Evolutionary conservation across 495 filamentous ascomycete genomes (phyloP), one percentile per base, ranked within the genome.

Genomic region (Penicillium longicatenatum): DNA sequence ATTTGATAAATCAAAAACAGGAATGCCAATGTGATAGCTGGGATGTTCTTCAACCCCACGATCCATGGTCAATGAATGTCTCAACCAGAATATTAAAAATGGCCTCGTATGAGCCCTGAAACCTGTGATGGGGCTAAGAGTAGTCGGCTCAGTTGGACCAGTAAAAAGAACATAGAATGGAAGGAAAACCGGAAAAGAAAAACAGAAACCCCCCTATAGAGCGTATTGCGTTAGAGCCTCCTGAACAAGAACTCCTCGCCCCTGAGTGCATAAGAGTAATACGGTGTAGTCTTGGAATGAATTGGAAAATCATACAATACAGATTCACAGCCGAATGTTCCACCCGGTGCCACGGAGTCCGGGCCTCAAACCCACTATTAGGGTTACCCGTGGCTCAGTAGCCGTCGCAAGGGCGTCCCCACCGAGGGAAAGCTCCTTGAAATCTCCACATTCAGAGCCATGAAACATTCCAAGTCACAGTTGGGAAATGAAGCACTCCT

Each of bases 391-490:
- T 58, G 44, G 54, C 54, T 46, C 51, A 31, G 51, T 19, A 46
- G 16, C 52, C 46, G 50, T 47, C 39, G 16, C 47, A 19, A 11
- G 43, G 29, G 31, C 31, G 12, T 12, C 31, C 31, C 49, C 22
- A 42, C 47, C 56, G 41, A 52, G 52, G 44, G 6, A 35, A 46
- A 58, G 51, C 60, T 62, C 60, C 60, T 62, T 48, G 55, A 62
- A 62, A 52, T 62, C 60, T 62, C 60, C 60, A 62, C 60, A 62
- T 58, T n/a, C 39, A 29, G 46, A 31, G 43, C 52, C 35, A 53
- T 60, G 61, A 64, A 60, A 60, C 57, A 64, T 20, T 51, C 20
- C 52, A 44, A 45, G 60, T 63, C 48, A 50, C 60, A 63, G 51
- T 48, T 56, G 55, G 58, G 52, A 58, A 59, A 59, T 63, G 55